Evolutionary conservation across 23 red algal genomes (phyloP), one percentile per base, ranked within the genome.

Genomic region (Gracilaria domingensis): DNA sequence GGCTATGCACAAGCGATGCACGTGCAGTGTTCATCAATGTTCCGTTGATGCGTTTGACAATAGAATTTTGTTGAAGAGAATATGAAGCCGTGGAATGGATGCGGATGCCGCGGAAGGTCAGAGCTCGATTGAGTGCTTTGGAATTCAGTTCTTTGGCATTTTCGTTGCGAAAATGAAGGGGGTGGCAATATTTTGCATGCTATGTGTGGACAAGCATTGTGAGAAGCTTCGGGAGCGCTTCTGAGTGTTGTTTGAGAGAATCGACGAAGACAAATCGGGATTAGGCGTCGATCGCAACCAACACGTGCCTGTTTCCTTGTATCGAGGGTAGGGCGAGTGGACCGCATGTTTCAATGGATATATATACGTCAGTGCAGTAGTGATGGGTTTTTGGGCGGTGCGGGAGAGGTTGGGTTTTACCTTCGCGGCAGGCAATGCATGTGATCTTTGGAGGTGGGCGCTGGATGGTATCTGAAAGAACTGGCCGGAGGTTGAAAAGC

Each of bases 81-180:
- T 62, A 59, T 82, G 79, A 16, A 18, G 54, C 16, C 0, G 33
- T 82, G 50, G 79, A 14, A 25, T 59, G 53, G 53, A 62, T 37
- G 5, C 14, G 53, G 11, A 82, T 64, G 53, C 79, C 53, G 12
- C 54, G 32, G 8, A 4, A 7, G 4, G 53, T 1, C 8, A 62
- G 17, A 24, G 33, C 9, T 60, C 0, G 16, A 23, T 13, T 26
- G 30, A 82, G 24, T 0, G 58, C 21, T 21, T 12, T 56, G 53
- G 79, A 82, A 38, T 8, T 40, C 8, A 62, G 35, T 62, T 60
- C 53, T 62, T 82, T 82, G 2, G 79, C 79, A 26, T 82, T 82
- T 24, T 82, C 79, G 5, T 18, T 62, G 3, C 24, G 20, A 0
- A 82, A 23, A n/a, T 38, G 34, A 25, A 62, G 17, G 16, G 24